Percentiles rank a stretch among this genome's conserved stretches.
phyloP scores from a whole-genome alignment of 140 eudicot species.

The Ambrosia hybrid region DNA sequence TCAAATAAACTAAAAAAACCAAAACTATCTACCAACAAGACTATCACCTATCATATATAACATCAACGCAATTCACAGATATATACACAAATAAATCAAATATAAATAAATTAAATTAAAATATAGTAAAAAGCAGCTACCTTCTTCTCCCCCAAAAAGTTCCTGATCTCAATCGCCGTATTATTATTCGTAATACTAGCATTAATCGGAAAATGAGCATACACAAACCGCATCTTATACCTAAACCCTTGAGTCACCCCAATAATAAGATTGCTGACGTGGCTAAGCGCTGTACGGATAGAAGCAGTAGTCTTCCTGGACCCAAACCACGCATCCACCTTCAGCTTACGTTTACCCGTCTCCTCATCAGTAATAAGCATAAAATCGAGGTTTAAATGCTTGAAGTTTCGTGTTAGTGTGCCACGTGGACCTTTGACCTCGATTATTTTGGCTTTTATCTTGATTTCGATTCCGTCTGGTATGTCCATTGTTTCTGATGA shows the following conservation, averaged over 20 bases:
- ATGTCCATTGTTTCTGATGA: slow-evolving; percentile 21
- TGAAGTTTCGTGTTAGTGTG: slow-evolving; percentile 42
- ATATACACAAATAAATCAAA: neutral
- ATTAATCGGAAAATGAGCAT: slow-evolving; percentile 48
- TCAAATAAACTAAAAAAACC: neutral
- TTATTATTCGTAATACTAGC: slow-evolving; percentile 27
- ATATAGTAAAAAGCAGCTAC: neutral
- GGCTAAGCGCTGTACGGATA: slow-evolving; percentile 51
- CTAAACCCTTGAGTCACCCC: slow-evolving; percentile 53
- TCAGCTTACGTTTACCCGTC: slow-evolving; percentile 37
- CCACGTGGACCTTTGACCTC: slow-evolving; percentile 30
- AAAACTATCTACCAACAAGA: neutral
- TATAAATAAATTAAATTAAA: neutral
- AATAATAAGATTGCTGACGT: slow-evolving; percentile 42
- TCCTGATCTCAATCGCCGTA: slow-evolving; percentile 13
- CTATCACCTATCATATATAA: no score
- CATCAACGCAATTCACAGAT: neutral
- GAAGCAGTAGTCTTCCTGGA: slow-evolving; percentile 48
- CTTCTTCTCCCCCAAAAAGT: slow-evolving; percentile 46
- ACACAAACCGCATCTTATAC: slow-evolving; percentile 57
- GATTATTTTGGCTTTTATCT: slow-evolving; percentile 3
- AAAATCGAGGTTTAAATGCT: slow-evolving; percentile 57
- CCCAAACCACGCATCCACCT: slow-evolving; percentile 56
- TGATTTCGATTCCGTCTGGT: slow-evolving; percentile 6
- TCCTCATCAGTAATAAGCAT: slow-evolving; percentile 42